A percentile compares a stretch with the other conserved stretches of the same genome.
Conservation (phyloP, 305 asterid species). For the Striga hermonthica region DNA sequence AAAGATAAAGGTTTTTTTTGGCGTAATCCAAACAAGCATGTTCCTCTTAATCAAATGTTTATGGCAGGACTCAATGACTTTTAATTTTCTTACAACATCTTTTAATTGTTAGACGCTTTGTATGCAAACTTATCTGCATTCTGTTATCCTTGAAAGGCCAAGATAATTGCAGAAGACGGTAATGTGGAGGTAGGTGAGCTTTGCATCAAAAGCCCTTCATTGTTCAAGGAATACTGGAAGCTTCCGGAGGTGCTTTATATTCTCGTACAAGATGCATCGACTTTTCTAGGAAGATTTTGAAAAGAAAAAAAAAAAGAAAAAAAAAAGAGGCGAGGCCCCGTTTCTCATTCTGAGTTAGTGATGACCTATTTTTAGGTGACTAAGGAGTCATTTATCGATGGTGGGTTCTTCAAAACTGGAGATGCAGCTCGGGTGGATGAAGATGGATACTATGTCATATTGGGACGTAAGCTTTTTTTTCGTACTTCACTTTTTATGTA, state of each 20-base stretch:
- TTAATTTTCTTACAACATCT: not conserved
- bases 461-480: conserved; percentile 78
- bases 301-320: not conserved
- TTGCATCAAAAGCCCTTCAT: conserved; percentile 86
- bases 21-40: not conserved
- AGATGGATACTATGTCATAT: conserved; percentile 89
- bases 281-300: not conserved
- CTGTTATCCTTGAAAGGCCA: conserved; percentile 59
- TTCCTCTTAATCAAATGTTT: not conserved
- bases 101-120: not conserved
- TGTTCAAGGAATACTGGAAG: conserved; percentile 93
- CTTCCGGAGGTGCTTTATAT: conserved; percentile 68
- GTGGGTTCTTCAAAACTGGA: conserved; percentile 95
- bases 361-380: conserved; percentile 54
- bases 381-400: conserved; percentile 72
- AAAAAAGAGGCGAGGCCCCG: not conserved
- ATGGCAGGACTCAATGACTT: too few relatives aligned
- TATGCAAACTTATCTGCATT: conserved; percentile 24
- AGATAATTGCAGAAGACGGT: conserved; percentile 70
- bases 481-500: not conserved
- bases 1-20: not conserved
- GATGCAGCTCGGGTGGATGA: conserved; percentile 85
- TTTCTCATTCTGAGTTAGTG: not conserved
- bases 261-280: not conserved
- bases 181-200: conserved; percentile 73